Conservation (phyloP, 345 rosid genomes). For the Tarenaya hassleriana region DNA sequence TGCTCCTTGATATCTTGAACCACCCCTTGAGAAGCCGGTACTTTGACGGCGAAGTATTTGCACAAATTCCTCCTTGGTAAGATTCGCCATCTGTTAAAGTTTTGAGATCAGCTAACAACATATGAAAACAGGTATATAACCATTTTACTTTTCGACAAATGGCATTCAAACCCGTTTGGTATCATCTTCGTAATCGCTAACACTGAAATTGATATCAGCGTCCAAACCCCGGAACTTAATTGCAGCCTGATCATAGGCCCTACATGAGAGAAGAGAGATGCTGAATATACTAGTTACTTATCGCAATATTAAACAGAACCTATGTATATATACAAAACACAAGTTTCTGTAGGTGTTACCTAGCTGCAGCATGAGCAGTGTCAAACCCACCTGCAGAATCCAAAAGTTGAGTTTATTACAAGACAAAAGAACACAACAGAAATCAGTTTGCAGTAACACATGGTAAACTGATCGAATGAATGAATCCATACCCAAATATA, state of each 20-base stretch:
- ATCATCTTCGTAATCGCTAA: constrained; percentile 84
- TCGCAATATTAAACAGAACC: not conserved
- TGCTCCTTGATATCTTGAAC: constrained; percentile 88
- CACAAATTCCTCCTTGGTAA: constrained; percentile 84
- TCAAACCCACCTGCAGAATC: constrained; percentile 78
- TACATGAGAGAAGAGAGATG: constrained; percentile 13
- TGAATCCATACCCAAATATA: constrained; percentile 58
- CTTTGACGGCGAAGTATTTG: constrained; percentile 94
- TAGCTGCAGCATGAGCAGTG: constrained; percentile 98
- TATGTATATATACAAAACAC: not conserved
- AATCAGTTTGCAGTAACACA: no score
- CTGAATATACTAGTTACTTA: not conserved
- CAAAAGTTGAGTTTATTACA: constrained; percentile 14
- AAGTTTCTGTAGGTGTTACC: constrained; percentile 35
- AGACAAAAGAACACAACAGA: not conserved
- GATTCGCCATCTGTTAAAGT: constrained; percentile 48
- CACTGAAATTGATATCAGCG: constrained; percentile 87
- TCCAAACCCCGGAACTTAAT: constrained; percentile 88
- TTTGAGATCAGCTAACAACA: not conserved
- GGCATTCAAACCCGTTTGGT: constrained; percentile 52
- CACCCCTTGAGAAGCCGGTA: constrained; percentile 86
- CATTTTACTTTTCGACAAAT: no score
- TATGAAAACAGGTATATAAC: no score
- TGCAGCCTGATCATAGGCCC: constrained; percentile 98
- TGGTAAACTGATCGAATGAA: no score